Percentiles rank a stretch among this genome's conserved stretches.
phyloP scores from a whole-genome alignment of 164 flowering plant species.

The Berberis thunbergii region DNA sequence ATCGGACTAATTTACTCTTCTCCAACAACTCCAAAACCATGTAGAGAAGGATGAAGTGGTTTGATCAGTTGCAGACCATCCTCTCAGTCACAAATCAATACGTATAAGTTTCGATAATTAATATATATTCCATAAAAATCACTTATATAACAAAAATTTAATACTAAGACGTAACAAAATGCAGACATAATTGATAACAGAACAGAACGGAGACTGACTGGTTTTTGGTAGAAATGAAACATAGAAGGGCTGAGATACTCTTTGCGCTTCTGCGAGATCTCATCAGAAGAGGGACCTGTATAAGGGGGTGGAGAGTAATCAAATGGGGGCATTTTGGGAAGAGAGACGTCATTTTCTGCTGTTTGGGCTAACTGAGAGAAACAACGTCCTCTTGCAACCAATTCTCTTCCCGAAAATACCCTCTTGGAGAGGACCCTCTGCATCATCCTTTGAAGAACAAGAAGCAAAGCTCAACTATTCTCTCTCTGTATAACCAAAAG shows the following conservation, averaged over 20 bases:
- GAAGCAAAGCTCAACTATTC: slow-evolving; percentile 8
- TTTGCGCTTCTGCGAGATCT: slow-evolving; percentile 59
- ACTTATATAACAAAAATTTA: too few relatives aligned
- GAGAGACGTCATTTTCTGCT: slow-evolving; percentile 13
- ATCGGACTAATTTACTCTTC: too few relatives aligned
- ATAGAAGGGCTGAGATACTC: slow-evolving; percentile 77
- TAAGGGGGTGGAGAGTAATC: slow-evolving; percentile 89
- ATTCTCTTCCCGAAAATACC: slow-evolving; percentile 9
- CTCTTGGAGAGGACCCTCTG: slow-evolving; percentile 21
- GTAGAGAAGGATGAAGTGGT: too few relatives aligned
- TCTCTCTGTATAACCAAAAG: background rate
- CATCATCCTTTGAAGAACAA: slow-evolving; percentile 14
- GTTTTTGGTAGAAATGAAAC: slow-evolving; percentile 27
- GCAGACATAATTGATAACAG: background rate
- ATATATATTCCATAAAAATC: too few relatives aligned
- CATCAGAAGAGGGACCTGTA: slow-evolving; percentile 65
- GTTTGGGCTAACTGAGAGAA: slow-evolving; percentile 20
- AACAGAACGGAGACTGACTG: background rate
- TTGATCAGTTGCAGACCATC: too few relatives aligned
- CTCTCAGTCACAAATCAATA: too few relatives aligned
- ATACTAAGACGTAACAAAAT: background rate
- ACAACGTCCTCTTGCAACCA: slow-evolving; percentile 12
- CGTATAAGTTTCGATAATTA: too few relatives aligned
- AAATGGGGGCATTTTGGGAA: slow-evolving; percentile 78
- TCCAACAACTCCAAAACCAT: too few relatives aligned